Conservation (phyloP, 495 filamentous ascomycete species). For the Annulohypoxylon nitens region DNA sequence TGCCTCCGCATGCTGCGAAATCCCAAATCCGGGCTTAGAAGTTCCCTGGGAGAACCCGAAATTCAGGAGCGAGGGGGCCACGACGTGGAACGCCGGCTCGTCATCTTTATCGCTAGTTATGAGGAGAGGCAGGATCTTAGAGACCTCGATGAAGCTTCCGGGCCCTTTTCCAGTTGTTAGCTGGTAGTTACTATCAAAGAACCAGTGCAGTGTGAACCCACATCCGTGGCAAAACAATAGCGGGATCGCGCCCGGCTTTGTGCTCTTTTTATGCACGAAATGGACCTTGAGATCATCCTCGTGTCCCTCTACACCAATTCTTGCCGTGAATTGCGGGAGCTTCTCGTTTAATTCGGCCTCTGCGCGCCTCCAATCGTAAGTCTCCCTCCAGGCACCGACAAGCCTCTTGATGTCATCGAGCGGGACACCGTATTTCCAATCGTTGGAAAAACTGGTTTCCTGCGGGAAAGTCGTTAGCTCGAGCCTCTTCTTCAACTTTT, state of each 20-base stretch:
- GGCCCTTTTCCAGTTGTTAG: constrained; percentile 63
- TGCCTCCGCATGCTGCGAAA: constrained; percentile 69
- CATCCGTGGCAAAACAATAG: constrained; percentile 70
- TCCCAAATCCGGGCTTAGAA: constrained; percentile 65
- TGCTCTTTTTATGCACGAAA: constrained; percentile 64
- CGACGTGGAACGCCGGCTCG: constrained; percentile 70
- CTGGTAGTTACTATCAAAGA: not conserved
- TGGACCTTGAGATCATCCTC: constrained; percentile 60
- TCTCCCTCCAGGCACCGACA: constrained; percentile 31
- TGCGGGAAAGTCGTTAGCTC: constrained; percentile 45
- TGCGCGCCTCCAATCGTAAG: constrained; percentile 46
- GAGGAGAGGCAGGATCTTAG: constrained; percentile 71
- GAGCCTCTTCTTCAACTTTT: constrained; percentile 38
- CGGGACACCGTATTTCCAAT: constrained; percentile 45
- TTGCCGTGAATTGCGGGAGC: constrained; percentile 65
- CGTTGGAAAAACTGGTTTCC: constrained; percentile 45
- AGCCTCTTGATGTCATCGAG: constrained; percentile 42
- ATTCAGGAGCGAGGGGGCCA: constrained; percentile 75
- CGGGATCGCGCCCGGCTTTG: constrained; percentile 61
- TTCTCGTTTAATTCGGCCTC: constrained; percentile 62
- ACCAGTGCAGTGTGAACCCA: constrained; percentile 54
- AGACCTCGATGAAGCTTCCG: constrained; percentile 76
- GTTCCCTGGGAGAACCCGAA: constrained; percentile 71
- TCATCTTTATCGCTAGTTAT: constrained; percentile 50
- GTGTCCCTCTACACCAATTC: constrained; percentile 54